Base-by-base conservation (phyloP, 2,329 filamentous ascomycete species). In the Pyrenophora graminea region DNA sequence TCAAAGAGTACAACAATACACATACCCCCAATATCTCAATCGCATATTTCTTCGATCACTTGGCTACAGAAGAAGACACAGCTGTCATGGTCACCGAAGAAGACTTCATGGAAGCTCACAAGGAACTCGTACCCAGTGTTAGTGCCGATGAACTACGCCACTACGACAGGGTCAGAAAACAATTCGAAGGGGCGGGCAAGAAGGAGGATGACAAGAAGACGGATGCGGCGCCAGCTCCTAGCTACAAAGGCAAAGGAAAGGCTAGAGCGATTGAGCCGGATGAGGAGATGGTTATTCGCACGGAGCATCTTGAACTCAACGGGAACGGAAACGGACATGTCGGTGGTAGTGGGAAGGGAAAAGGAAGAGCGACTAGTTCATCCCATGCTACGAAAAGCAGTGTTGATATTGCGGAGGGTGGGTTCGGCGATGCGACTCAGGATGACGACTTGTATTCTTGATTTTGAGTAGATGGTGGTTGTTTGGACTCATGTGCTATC, bases 11-110 rank as follows among this genome's bases (percentile, higher is more conserved):
- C 71, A 90, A 90, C 64, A 71, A 76, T 2, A 73, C 71, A 2
- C 66, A 70, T 21, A 33, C 51, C 2, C 62, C 56, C 64, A 78
- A 81, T 4, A 83, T 97, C 57, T 89, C 89, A 1, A 95, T 93
- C 1, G 93, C 92, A 0, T 92, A 94, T 75, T 99, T 92, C 77
- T 99, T 99, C 71, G 94, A 99, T 69, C 93, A 97, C 74, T 80
- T 90, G 60, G 91, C 93, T 12, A 90, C 84, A 0, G 81, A 86
- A 9, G 88, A 90, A 39, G 94, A 99, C 68, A 85, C 93, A 1
- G 84, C 87, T 21, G 93, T 99, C 58, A 86, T 90, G 76, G 94
- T 99, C 23, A 89, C 85, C 1, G 93, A 97, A 72, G 83, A 88
- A 41, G 94, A 99, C 73, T 99, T 99, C 68, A 71, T 88, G 18